Conservation (phyloP, 2,329 filamentous ascomycete species). For the Kalaharituber pfeilii region DNA sequence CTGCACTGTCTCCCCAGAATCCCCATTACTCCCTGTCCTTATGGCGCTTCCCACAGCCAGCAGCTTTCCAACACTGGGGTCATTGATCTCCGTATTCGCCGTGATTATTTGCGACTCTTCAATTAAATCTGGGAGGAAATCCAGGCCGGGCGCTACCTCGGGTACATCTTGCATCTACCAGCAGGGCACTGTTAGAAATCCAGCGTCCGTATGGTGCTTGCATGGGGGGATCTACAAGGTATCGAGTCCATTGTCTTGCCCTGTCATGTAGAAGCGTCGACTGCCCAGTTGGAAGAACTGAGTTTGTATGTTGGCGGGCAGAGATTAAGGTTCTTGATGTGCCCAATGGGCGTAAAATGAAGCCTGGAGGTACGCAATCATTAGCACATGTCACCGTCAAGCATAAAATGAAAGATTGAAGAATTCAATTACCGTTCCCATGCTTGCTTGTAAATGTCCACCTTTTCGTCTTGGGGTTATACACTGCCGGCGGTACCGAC, state of each 20-base stretch:
- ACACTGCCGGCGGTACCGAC: background rate
- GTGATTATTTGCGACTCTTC: constrained; percentile 16
- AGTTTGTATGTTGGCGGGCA: background rate
- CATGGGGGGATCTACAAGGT: background rate
- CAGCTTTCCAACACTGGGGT: constrained; percentile 8
- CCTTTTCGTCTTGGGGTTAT: background rate
- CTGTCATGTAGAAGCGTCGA: background rate
- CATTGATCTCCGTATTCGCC: constrained; percentile 7
- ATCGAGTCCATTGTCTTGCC: background rate
- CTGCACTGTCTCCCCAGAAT: constrained; percentile 4
- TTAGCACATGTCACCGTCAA: background rate
- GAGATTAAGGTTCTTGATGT: background rate
- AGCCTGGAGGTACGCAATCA: background rate
- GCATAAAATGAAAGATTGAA: background rate
- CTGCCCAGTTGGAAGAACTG: background rate
- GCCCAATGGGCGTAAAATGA: background rate
- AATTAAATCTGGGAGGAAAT: constrained; percentile 11
- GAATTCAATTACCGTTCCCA: background rate
- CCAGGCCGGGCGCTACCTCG: constrained; percentile 13
- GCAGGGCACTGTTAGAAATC: background rate
- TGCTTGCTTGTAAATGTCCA: background rate
- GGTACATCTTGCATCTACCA: constrained; percentile 11
- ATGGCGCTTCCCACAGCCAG: constrained; percentile 14
- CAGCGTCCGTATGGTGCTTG: background rate
- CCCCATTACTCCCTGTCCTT: background rate